Conservation (phyloP, 2,329 filamentous ascomycete genomes). For the Trichoderma lentiforme region DNA sequence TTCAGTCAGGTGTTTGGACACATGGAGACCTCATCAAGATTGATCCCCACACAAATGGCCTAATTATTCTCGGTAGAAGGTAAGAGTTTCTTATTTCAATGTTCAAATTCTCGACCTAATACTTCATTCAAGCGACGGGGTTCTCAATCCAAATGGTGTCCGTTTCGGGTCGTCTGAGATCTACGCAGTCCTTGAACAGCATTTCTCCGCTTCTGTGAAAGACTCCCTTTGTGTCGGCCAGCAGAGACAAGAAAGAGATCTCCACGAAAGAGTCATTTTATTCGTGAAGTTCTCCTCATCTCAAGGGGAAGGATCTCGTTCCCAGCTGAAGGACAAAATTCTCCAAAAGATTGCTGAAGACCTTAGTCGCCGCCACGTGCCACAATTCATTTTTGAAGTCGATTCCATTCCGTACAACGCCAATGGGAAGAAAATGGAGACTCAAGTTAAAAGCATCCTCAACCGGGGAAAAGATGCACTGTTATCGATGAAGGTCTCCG, state of each 20-base stretch:
- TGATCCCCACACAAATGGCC: background rate
- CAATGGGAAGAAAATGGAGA: background rate
- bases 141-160: background rate
- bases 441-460: background rate
- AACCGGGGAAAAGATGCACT: background rate
- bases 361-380: background rate
- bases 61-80: background rate
- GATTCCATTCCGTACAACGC: background rate
- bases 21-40: background rate
- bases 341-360: background rate
- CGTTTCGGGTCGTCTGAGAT: background rate
- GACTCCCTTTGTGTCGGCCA: background rate
- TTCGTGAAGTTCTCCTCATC: background rate
- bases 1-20: background rate
- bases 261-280: background rate
- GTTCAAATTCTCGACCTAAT: background rate
- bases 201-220: background rate
- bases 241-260: background rate
- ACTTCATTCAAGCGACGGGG: background rate
- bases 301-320: background rate
- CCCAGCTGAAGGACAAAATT: background rate
- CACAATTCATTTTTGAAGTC: background rate
- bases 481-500: background rate
- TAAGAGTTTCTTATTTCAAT: background rate
- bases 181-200: background rate